Evolutionary conservation across 129 eudicot species (phyloP).

Genomic region (Lonicera japonica): DNA sequence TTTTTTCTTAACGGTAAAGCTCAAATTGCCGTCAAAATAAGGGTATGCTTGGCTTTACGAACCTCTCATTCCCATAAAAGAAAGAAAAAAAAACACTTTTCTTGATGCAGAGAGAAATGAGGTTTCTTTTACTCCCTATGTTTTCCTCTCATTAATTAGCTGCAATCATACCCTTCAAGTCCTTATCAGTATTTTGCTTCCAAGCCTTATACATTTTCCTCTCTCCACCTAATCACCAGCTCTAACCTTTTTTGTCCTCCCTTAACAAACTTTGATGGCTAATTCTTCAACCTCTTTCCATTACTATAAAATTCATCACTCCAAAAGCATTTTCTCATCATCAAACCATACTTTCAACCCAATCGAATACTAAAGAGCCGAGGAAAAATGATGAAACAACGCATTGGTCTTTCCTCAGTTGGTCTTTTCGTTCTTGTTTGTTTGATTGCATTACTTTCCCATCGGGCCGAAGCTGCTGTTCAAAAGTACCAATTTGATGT

Average conservation of each 20-base stretch:
- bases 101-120: background rate
- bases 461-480: constrained; percentile 17
- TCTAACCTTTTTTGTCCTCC: background rate
- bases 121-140: too few species aligned
- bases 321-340: background rate
- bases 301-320: background rate
- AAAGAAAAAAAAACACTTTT: background rate
- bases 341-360: background rate
- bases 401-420: background rate
- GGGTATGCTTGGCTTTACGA: constrained; percentile 10
- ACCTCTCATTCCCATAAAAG: constrained; percentile 12
- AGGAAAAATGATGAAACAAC: constrained; percentile 8
- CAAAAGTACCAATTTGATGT: constrained; percentile 29
- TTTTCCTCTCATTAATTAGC: background rate
- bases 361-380: background rate
- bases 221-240: background rate
- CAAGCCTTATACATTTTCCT: constrained; percentile 5
- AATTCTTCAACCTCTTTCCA: background rate
- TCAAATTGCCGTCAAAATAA: background rate
- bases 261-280: constrained; percentile 16
- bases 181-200: constrained; percentile 18
- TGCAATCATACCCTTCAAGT: constrained; percentile 7
- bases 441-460: background rate
- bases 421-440: constrained; percentile 2
- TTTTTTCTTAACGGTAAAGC: constrained; percentile 22